A percentile compares a stretch with the other conserved stretches of the same genome.
Conservation (phyloP, 2,329 filamentous ascomycete species). For the Pezicula radicicola region DNA sequence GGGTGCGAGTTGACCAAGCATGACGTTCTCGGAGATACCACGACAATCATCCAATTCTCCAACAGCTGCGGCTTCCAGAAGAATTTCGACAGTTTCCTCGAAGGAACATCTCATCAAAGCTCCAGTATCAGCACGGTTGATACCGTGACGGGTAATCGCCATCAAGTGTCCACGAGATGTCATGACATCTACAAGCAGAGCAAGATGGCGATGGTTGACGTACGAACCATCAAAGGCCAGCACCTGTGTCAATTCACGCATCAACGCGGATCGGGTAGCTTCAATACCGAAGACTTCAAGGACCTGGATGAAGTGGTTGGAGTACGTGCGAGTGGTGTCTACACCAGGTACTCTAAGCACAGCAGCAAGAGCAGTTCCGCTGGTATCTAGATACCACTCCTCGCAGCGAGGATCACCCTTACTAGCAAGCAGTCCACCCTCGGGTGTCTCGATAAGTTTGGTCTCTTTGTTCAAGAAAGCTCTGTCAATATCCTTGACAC, state of each 20-base stretch:
- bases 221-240: conserved; percentile 98
- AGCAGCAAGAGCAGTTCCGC: conserved; percentile 79
- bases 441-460: conserved; percentile 61
- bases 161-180: conserved; percentile 91
- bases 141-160: conserved; percentile 95
- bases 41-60: conserved; percentile 97
- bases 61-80: conserved; percentile 89
- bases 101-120: conserved; percentile 99
- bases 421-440: conserved; percentile 71
- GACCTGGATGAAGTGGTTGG: conserved; percentile 93
- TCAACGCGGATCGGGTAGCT: conserved; percentile 80
- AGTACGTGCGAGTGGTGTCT: conserved; percentile 80
- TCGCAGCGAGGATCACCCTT: conserved; percentile 75
- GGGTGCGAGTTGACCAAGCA: conserved; percentile 94
- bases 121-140: conserved; percentile 96
- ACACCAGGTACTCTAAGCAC: conserved; percentile 87
- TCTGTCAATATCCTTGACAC: conserved; percentile 82
- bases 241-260: conserved; percentile 87
- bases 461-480: conserved; percentile 88
- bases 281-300: conserved; percentile 96
- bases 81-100: conserved; percentile 97
- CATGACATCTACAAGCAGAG: conserved; percentile 95
- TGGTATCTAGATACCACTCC: conserved; percentile 96
- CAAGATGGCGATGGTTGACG: conserved; percentile 97
- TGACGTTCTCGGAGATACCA: conserved; percentile 97